Evolutionary conservation across 768 basidiomycete genomes (phyloP).

Genomic region (Gloeostereum incarnatum): DNA sequence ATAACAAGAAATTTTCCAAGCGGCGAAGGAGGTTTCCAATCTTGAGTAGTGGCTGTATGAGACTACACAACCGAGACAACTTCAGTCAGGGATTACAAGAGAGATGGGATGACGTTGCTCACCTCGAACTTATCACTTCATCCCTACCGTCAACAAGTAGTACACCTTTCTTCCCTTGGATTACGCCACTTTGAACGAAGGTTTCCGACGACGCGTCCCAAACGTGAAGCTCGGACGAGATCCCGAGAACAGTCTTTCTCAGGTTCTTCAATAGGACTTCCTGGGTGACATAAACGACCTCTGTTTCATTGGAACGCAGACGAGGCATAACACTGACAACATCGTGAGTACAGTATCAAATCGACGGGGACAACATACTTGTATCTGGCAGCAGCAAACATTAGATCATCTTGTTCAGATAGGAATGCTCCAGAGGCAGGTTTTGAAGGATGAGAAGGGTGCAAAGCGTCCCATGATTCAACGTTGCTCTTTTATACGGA

Average conservation of each 20-base stretch:
- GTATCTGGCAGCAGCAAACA: slow-evolving; percentile 49
- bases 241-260: slow-evolving; percentile 50
- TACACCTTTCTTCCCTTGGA: slow-evolving; percentile 21
- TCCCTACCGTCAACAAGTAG: slow-evolving; percentile 51
- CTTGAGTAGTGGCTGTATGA: slow-evolving; percentile 50
- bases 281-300: slow-evolving; percentile 34
- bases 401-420: slow-evolving; percentile 50
- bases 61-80: slow-evolving; percentile 22
- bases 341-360: background rate
- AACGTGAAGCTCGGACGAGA: slow-evolving; percentile 53
- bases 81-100: background rate
- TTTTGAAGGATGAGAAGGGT: slow-evolving; percentile 18
- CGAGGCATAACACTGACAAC: slow-evolving; percentile 37
- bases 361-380: slow-evolving; percentile 31
- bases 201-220: slow-evolving; percentile 52
- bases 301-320: slow-evolving; percentile 25
- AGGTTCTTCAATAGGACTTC: slow-evolving; percentile 43
- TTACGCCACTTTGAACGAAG: slow-evolving; percentile 40
- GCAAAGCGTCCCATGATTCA: slow-evolving; percentile 57
- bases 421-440: slow-evolving; percentile 45
- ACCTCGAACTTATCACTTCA: slow-evolving; percentile 51
- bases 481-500: slow-evolving; percentile 29
- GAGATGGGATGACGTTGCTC: slow-evolving; percentile 1
- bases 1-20: slow-evolving; percentile 42
- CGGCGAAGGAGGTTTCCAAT: slow-evolving; percentile 65